Evolutionary conservation across 495 filamentous ascomycete genomes (phyloP).

Genomic region (Talaromyces proteolyticus): DNA sequence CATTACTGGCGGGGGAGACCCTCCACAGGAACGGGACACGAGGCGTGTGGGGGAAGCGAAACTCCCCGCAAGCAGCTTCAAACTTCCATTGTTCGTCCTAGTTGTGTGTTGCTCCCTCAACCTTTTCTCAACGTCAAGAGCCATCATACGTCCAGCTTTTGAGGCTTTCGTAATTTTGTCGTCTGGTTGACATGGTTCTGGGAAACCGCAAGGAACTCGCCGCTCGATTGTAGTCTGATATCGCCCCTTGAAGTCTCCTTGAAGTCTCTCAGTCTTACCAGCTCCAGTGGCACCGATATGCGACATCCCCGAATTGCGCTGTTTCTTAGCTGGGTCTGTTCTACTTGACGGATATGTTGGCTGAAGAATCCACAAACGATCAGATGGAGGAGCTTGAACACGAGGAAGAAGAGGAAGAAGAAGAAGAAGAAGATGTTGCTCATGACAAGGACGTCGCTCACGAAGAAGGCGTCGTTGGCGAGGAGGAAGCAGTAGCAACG

Average conservation of each 20-base stretch:
- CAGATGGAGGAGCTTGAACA: not conserved
- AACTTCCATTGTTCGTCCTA: not conserved
- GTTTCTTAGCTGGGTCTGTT: not conserved
- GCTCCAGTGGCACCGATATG: not conserved
- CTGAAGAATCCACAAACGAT: not conserved
- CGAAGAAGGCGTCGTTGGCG: not conserved
- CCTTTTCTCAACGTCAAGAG: too few species aligned
- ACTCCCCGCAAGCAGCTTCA: not conserved
- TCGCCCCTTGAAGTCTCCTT: too few species aligned
- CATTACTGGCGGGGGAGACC: not conserved
- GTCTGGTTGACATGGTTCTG: too few species aligned
- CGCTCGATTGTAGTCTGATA: too few species aligned
- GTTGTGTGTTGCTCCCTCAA: not conserved
- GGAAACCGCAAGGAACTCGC: too few species aligned
- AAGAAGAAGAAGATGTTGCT: not conserved
- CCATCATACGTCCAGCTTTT: too few species aligned
- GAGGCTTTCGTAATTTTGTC: too few species aligned
- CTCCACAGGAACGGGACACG: not conserved
- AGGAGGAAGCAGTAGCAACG: not conserved
- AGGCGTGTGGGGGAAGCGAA: not conserved
- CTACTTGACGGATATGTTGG: not conserved
- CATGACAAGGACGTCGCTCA: not conserved
- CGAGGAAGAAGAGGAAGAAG: too few species aligned
- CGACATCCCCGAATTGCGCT: not conserved
- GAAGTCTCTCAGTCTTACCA: too few species aligned